Evolutionary conservation across 2,329 filamentous ascomycete species (phyloP).

Genomic region (Parasarocladium wereldwijsianum): DNA sequence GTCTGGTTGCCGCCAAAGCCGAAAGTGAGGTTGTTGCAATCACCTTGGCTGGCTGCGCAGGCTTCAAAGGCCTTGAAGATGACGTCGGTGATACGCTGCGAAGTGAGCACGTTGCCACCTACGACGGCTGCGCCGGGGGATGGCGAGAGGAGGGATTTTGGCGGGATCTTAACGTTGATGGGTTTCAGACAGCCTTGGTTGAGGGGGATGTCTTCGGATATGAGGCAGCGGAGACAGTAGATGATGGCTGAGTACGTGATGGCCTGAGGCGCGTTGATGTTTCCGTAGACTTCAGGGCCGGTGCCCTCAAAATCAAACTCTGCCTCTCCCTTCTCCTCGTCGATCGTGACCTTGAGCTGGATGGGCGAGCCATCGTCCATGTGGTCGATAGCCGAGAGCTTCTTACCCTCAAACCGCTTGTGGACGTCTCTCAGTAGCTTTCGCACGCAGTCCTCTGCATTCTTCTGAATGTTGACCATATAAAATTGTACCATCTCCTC

Average conservation of each 20-base stretch:
- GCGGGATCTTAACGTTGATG: conserved; percentile 59
- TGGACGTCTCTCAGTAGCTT: conserved; percentile 58
- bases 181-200: conserved; percentile 73
- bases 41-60: conserved; percentile 65
- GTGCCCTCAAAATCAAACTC: conserved; percentile 72
- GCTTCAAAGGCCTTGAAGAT: conserved; percentile 59
- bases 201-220: conserved; percentile 67
- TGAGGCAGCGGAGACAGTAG: conserved; percentile 67
- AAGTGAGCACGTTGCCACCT: conserved; percentile 56
- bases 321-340: conserved; percentile 60
- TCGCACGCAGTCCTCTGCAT: conserved; percentile 62
- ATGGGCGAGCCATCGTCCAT: conserved; percentile 81
- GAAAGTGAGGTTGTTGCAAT: conserved; percentile 75
- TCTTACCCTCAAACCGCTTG: conserved; percentile 53
- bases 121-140: conserved; percentile 68
- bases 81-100: conserved; percentile 28
- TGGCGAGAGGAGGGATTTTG: conserved; percentile 59
- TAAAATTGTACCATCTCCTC: conserved; percentile 70
- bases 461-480: conserved; percentile 69
- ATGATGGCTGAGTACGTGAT: conserved; percentile 81
- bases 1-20: conserved; percentile 44
- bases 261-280: conserved; percentile 68
- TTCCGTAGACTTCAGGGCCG: conserved; percentile 65
- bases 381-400: conserved; percentile 58
- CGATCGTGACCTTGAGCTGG: conserved; percentile 57